These are phyloP conservation scores for Zoysia japonica DNA, from an alignment of 176 grass and related monocot species.

Conservation along the genomic window DNA sequence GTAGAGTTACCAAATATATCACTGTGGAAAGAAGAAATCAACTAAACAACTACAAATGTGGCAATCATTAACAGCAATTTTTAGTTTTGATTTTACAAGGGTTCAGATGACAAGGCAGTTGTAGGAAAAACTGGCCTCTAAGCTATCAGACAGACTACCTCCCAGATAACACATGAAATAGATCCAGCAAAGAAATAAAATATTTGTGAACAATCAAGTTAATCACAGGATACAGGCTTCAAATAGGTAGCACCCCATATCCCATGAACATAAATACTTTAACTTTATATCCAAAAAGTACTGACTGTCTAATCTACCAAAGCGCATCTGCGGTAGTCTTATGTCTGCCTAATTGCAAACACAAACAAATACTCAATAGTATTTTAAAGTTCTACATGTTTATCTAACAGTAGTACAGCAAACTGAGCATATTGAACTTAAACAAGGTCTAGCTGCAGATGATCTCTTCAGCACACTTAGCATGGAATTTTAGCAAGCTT, in stretches of 20 bases:
- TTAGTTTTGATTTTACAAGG: too few relatives aligned
- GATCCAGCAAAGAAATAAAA: background rate
- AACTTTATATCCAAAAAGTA: background rate
- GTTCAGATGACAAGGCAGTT: background rate
- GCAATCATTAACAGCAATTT: background rate
- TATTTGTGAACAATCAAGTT: background rate
- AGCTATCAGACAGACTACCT: background rate
- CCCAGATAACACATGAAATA: background rate
- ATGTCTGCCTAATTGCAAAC: slow-evolving; percentile 34
- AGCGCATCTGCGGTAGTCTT: background rate
- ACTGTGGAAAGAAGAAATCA: background rate
- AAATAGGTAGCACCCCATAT: too few relatives aligned
- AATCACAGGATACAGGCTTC: background rate
- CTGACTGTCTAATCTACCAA: slow-evolving; percentile 12
- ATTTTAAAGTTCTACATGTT: slow-evolving; percentile 39
- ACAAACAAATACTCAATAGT: slow-evolving; percentile 25
- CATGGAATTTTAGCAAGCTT: slow-evolving; percentile 31
- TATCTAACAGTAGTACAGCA: slow-evolving; percentile 33
- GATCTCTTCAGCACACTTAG: slow-evolving; percentile 21
- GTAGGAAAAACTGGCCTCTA: background rate
- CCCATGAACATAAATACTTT: background rate
- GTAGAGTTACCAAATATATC: background rate
- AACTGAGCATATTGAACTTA: slow-evolving; percentile 27
- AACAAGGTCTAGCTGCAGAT: slow-evolving; percentile 28
- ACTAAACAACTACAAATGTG: background rate